Evolutionary conservation across 2,329 filamentous ascomycete species (phyloP), one percentile per base, ranked within the genome.

Genomic region (Colletotrichum sp.): DNA sequence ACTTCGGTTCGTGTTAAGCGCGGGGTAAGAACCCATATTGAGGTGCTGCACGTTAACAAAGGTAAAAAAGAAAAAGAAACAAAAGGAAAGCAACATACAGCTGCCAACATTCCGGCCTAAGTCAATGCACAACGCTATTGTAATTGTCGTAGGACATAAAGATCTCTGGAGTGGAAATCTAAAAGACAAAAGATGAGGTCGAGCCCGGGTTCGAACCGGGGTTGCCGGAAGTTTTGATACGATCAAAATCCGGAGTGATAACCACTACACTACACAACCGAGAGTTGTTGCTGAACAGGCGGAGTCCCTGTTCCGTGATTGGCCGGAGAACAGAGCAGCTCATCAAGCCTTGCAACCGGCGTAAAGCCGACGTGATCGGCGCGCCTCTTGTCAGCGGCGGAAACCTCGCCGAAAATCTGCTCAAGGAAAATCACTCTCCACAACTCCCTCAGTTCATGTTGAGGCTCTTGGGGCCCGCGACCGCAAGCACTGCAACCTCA

Each of bases 221-320:
- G 74, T 75, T 74, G 58, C 70, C 74, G 43, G 74, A 74, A 75
- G 2, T 16, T 13, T 16, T 58, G 26, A 52, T n/a, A 7, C 8
- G 4, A 75, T 75, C 74, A 75, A 75, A 75, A 75, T 75, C 74
- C 43, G 74, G 70, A 73, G 74, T 76, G 74, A 76, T 76, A 68
- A 76, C 74, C 74, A 58, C 74, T 76, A 76, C 74, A 76, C 74
- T 76, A 76, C 24, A 76, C 74, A 76, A 76, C 74, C 74, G 21
- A 64, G 5, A 10, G 1, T 6, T 6, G 43, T 4, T 52, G 7
- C 6, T 6, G 8, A 26, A 16, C 55, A 18, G 28, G 52, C 26
- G 63, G 52, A 26, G 55, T 21, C 60, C 52, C 55, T 30, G 43
- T 18, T 52, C 7, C 36, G 30, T 73, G 57, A 73, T 73, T 75